These are phyloP conservation scores for Leptoxyphium fumago DNA, from an alignment of 2,329 filamentous ascomycete species.

Conservation along the genomic window DNA sequence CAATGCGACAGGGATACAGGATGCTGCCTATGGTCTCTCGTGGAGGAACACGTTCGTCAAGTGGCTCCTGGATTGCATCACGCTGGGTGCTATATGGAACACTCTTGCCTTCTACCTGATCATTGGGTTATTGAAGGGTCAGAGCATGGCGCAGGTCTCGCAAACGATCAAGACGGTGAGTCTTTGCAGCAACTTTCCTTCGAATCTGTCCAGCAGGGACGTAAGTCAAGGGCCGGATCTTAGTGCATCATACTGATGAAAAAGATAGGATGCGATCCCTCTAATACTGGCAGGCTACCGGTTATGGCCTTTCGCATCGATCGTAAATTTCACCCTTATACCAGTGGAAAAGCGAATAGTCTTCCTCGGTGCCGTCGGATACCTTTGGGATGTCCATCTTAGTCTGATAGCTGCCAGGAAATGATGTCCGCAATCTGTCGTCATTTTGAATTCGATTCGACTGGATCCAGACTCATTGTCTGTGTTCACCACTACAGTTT, in stretches of 20 bases:
- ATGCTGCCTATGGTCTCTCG: neutral
- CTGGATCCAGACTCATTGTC: too few relatives aligned
- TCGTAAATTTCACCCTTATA: conserved; percentile 56
- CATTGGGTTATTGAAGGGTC: conserved; percentile 30
- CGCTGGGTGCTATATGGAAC: conserved; percentile 46
- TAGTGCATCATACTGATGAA: neutral
- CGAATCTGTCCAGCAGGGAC: too few relatives aligned
- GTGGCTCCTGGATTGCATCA: conserved; percentile 47
- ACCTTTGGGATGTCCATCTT: conserved; percentile 63
- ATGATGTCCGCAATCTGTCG: neutral
- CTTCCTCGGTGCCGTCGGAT: conserved; percentile 55
- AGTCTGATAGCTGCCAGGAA: conserved; percentile 38
- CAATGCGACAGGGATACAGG: neutral
- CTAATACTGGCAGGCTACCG: conserved; percentile 56
- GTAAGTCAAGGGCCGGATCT: too few relatives aligned
- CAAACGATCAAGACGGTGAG: neutral
- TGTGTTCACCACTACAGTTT: too few relatives aligned
- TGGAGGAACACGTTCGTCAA: conserved; percentile 26
- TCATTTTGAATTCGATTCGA: too few relatives aligned
- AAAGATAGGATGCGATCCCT: conserved; percentile 14
- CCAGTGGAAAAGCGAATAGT: conserved; percentile 58
- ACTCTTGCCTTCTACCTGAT: conserved; percentile 44
- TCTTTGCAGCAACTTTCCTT: neutral
- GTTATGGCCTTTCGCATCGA: conserved; percentile 56
- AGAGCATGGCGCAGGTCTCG: conserved; percentile 2